Evolutionary conservation across 2,329 filamentous ascomycete species (phyloP).

Genomic region (Apiospora saccharicola): DNA sequence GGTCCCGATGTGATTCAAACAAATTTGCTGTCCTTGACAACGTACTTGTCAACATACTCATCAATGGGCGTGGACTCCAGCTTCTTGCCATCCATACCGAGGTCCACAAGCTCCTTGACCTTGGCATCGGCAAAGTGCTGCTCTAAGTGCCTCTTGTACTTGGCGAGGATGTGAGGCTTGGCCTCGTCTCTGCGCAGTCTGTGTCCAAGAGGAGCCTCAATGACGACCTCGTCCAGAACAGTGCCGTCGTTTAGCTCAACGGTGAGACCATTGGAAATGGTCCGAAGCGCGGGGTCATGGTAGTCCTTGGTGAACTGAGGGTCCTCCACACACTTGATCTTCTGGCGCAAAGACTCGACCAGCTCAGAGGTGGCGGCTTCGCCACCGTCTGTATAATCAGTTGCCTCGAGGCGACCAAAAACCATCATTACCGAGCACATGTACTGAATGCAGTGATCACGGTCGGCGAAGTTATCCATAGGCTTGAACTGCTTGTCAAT

Average conservation of each 20-base stretch:
- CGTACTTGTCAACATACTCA: slow-evolving; percentile 82
- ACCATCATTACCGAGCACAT: slow-evolving; percentile 97
- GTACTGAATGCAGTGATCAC: slow-evolving; percentile 99
- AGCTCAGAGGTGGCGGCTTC: slow-evolving; percentile 91
- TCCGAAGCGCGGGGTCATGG: slow-evolving; percentile 91
- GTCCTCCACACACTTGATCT: slow-evolving; percentile 97
- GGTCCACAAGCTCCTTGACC: slow-evolving; percentile 82
- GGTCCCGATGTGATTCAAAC: slow-evolving; percentile 40
- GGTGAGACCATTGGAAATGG: slow-evolving; percentile 96
- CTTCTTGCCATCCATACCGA: slow-evolving; percentile 77
- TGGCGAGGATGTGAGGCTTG: slow-evolving; percentile 94
- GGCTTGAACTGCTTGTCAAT: slow-evolving; percentile 99
- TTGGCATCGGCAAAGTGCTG: slow-evolving; percentile 81
- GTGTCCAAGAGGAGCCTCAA: slow-evolving; percentile 95
- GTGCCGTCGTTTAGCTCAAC: slow-evolving; percentile 96
- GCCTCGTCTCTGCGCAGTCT: slow-evolving; percentile 91
- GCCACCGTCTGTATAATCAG: slow-evolving; percentile 90
- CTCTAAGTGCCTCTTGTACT: slow-evolving; percentile 91
- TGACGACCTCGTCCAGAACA: slow-evolving; percentile 85
- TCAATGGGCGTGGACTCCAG: slow-evolving; percentile 86
- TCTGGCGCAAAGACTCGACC: slow-evolving; percentile 89
- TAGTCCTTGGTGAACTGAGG: slow-evolving; percentile 94
- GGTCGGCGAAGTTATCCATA: slow-evolving; percentile 99
- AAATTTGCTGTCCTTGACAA: slow-evolving; percentile 69
- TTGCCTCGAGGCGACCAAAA: slow-evolving; percentile 91